These are phyloP conservation scores for Agroathelia rolfsii DNA, from an alignment of 1,284 basidiomycete genomes.

Conservation along the genomic window DNA sequence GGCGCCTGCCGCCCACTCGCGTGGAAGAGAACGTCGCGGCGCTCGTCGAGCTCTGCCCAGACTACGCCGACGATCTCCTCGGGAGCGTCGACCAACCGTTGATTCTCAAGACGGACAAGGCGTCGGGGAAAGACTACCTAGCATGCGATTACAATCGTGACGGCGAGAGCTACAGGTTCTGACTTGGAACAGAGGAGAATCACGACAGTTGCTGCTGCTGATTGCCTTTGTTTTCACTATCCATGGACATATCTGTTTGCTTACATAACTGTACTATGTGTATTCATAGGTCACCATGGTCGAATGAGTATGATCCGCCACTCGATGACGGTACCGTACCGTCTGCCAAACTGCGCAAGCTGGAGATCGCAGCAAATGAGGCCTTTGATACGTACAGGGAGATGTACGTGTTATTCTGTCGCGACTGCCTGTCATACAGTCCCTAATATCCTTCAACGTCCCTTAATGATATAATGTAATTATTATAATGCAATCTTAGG, in stretches of 20 bases:
- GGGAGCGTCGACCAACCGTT: slow-evolving; percentile 95
- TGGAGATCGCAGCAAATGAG: slow-evolving; percentile 90
- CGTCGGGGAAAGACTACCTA: slow-evolving; percentile 81
- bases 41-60: slow-evolving; percentile 81
- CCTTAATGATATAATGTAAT: not conserved
- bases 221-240: too few relatives aligned
- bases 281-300: slow-evolving; percentile 81
- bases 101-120: slow-evolving; percentile 69
- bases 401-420: slow-evolving; percentile 46
- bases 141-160: slow-evolving; percentile 98
- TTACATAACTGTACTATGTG: too few relatives aligned
- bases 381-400: slow-evolving; percentile 98
- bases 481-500: slow-evolving; percentile 29
- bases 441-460: slow-evolving; percentile 1
- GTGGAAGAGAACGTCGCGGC: slow-evolving; percentile 83
- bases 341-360: slow-evolving; percentile 73
- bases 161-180: slow-evolving; percentile 86
- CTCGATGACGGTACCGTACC: slow-evolving; percentile 84
- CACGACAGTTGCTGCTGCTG: not conserved
- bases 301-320: slow-evolving; percentile 88
- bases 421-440: too few relatives aligned
- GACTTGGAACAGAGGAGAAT: not conserved
- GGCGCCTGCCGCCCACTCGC: slow-evolving; percentile 87
- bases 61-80: slow-evolving; percentile 91
- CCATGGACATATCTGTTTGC: too few relatives aligned